Conservation (phyloP, 2,329 filamentous ascomycete species). For the Dichotomopilus funicola region DNA sequence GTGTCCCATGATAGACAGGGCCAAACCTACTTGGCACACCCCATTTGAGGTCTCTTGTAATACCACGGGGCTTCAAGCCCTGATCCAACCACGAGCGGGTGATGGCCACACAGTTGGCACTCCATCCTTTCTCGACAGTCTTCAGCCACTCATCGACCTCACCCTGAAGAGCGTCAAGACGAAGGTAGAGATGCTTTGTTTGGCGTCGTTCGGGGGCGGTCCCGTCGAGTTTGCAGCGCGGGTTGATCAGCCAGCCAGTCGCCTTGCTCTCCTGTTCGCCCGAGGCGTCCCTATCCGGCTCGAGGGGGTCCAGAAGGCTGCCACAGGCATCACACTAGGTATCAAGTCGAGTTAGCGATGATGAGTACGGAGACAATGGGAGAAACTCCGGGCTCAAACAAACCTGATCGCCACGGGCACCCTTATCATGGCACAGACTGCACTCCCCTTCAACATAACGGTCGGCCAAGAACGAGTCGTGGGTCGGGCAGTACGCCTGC, state of each 20-base stretch:
- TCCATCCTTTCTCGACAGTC: slow-evolving; percentile 69
- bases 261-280: slow-evolving; percentile 20
- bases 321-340: slow-evolving; percentile 53
- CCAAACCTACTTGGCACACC: slow-evolving; percentile 46
- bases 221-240: slow-evolving; percentile 81
- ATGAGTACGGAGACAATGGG: too few species aligned
- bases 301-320: slow-evolving; percentile 62
- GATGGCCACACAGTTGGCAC: slow-evolving; percentile 66
- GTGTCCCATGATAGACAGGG: not conserved
- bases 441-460: slow-evolving; percentile 78
- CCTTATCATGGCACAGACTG: slow-evolving; percentile 64
- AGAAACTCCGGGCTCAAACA: not conserved
- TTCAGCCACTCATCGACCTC: slow-evolving; percentile 72
- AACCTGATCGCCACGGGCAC: slow-evolving; percentile 56
- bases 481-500: slow-evolving; percentile 83
- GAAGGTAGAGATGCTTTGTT: slow-evolving; percentile 89
- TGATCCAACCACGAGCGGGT: slow-evolving; percentile 76
- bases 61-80: slow-evolving; percentile 78
- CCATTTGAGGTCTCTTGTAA: slow-evolving; percentile 91
- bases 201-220: slow-evolving; percentile 70
- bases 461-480: slow-evolving; percentile 74
- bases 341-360: slow-evolving; percentile 1
- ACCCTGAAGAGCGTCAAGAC: slow-evolving; percentile 74
- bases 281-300: slow-evolving; percentile 39
- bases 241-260: slow-evolving; percentile 22